Evolutionary conservation across 2,329 filamentous ascomycete species (phyloP).

Genomic region (Hypocreales sp.): DNA sequence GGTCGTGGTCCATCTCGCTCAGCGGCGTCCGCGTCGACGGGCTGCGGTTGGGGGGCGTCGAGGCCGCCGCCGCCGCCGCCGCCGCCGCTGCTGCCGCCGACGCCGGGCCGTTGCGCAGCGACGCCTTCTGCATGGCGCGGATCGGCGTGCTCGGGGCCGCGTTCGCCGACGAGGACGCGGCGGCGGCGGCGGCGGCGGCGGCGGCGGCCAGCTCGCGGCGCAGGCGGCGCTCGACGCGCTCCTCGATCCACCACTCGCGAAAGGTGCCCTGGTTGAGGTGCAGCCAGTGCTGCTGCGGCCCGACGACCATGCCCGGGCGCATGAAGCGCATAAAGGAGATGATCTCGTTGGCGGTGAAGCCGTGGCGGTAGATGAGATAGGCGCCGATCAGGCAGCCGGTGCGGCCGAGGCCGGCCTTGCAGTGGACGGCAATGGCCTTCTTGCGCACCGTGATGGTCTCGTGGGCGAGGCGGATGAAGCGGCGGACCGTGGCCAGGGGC

Average conservation of each 20-base stretch:
- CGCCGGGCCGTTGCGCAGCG: conserved; percentile 48
- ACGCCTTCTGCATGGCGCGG: conserved; percentile 44
- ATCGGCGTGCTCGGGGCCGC: conserved; percentile 42
- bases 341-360: conserved; percentile 92
- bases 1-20: conserved; percentile 84
- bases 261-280: conserved; percentile 94
- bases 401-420: conserved; percentile 90
- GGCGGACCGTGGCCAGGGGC: conserved; percentile 71
- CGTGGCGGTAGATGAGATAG: conserved; percentile 93
- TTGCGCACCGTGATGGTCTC: conserved; percentile 85
- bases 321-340: conserved; percentile 99
- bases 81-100: too few species aligned
- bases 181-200: too few species aligned
- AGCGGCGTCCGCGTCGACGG: conserved; percentile 67
- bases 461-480: conserved; percentile 89
- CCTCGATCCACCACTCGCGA: conserved; percentile 96
- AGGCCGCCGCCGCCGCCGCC: too few species aligned
- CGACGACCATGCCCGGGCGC: conserved; percentile 97
- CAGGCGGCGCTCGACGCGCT: conserved; percentile 58
- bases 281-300: conserved; percentile 96
- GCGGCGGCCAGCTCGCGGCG: conserved; percentile 40
- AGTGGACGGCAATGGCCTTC: conserved; percentile 92
- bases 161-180: conserved; percentile 8
- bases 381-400: conserved; percentile 95
- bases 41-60: conserved; percentile 65